phyloP scores from a whole-genome alignment of 2,329 filamentous ascomycete species.

The Fusarium solani-melongenae region DNA sequence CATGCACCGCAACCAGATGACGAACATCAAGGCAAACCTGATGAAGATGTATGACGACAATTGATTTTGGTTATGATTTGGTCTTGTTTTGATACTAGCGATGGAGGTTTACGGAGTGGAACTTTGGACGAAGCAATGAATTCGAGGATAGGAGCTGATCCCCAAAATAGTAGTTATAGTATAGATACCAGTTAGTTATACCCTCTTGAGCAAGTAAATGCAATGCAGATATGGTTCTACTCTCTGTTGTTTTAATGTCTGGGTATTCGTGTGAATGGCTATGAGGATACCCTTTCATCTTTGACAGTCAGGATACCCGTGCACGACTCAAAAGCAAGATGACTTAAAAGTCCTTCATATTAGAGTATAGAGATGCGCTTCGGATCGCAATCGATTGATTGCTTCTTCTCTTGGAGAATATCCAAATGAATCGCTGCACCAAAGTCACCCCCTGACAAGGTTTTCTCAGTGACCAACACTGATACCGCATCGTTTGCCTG shows the following conservation, averaged over 20 bases:
- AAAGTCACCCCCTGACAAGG: background rate
- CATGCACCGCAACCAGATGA: slow-evolving; percentile 48
- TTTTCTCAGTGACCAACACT: background rate
- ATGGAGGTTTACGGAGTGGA: background rate
- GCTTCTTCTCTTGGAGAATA: background rate
- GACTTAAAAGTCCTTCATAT: background rate
- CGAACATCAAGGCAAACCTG: slow-evolving; percentile 51
- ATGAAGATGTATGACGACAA: slow-evolving; percentile 52
- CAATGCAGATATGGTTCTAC: background rate
- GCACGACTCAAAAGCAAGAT: background rate
- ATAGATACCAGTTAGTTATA: slow-evolving; percentile 21
- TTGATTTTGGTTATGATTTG: slow-evolving; percentile 15
- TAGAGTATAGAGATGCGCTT: background rate
- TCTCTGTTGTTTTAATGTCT: background rate
- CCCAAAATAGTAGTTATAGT: background rate
- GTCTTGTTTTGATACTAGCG: background rate
- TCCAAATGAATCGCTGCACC: background rate
- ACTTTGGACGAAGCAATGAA: background rate
- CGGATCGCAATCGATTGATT: background rate
- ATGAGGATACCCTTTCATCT: background rate
- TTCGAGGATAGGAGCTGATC: background rate
- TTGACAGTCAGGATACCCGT: background rate
- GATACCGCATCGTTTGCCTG: background rate
- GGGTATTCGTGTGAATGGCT: background rate
- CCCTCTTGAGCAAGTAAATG: slow-evolving; percentile 16